Percentiles rank a stretch among this genome's conserved stretches.
These are phyloP conservation scores for Ophiostoma piceae DNA, from an alignment of 2,329 filamentous ascomycete species.

Conservation along the genomic window DNA sequence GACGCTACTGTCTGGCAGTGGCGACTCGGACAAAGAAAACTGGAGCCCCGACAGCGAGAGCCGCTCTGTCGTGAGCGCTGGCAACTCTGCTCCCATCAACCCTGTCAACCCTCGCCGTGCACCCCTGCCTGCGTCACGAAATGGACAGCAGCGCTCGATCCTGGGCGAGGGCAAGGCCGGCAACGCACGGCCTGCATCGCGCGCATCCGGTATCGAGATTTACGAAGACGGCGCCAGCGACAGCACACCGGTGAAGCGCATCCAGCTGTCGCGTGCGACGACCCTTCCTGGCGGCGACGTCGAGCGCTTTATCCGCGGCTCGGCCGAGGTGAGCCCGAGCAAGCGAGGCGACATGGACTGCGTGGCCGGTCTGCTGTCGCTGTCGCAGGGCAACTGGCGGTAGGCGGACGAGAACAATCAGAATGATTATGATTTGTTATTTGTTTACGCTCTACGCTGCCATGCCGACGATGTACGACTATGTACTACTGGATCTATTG, in stretches of 20 bases:
- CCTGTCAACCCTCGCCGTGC: conserved; percentile 34
- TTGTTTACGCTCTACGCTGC: not conserved
- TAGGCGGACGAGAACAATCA: conserved; percentile 35
- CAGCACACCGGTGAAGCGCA: conserved; percentile 18
- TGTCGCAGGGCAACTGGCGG: conserved; percentile 90
- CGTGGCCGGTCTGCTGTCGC: conserved; percentile 77
- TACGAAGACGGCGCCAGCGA: conserved; percentile 47
- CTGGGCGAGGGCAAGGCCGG: conserved; percentile 36
- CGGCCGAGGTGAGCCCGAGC: conserved; percentile 57
- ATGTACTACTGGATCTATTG: conserved; percentile 10
- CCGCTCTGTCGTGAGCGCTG: conserved; percentile 33
- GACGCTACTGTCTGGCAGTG: conserved; percentile 40
- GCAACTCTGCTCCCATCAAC: conserved; percentile 23
- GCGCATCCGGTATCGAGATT: conserved; percentile 40
- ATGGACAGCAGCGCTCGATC: conserved; percentile 34
- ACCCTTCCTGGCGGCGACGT: conserved; percentile 51
- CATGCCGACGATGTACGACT: not conserved
- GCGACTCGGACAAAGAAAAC: conserved; percentile 94
- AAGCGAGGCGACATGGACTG: conserved; percentile 81
- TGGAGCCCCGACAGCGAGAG: conserved; percentile 58
- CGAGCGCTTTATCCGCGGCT: conserved; percentile 66
- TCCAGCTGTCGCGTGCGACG: conserved; percentile 22
- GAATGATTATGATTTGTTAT: not conserved
- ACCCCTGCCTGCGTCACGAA: conserved; percentile 37
- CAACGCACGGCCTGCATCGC: conserved; percentile 38